Conservation (phyloP, 2,329 filamentous ascomycete genomes). For the Chaetoscypha palmicola region DNA sequence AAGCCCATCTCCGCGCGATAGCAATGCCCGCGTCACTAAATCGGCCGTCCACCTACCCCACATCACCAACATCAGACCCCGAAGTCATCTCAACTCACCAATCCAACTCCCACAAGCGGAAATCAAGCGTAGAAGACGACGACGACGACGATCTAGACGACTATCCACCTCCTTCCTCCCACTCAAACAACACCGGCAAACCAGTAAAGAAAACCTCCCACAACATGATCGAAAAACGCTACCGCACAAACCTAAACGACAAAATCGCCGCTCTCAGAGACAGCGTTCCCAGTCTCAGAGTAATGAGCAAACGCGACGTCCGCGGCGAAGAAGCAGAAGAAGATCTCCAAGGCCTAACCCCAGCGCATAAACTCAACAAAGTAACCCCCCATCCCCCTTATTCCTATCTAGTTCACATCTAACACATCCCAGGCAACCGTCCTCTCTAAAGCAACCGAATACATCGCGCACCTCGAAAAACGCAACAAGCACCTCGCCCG, state of each 20-base stretch:
- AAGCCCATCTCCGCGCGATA: constrained; percentile 47
- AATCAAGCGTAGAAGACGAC: constrained; percentile 25
- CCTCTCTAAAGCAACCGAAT: constrained; percentile 89
- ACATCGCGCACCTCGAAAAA: constrained; percentile 89
- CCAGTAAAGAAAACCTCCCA: constrained; percentile 71
- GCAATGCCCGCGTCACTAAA: constrained; percentile 47
- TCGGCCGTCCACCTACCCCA: constrained; percentile 37
- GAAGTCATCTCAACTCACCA: too few relatives aligned
- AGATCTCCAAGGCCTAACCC: constrained; percentile 51
- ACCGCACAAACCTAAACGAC: constrained; percentile 76
- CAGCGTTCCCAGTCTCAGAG: constrained; percentile 62
- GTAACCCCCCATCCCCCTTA: constrained; percentile 26
- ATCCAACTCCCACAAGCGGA: constrained; percentile 39
- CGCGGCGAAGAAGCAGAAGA: constrained; percentile 53
- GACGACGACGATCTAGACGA: constrained; percentile 34
- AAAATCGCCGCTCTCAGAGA: constrained; percentile 72
- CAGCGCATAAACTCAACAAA: constrained; percentile 65
- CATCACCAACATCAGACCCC: constrained; percentile 32
- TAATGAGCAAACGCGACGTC: constrained; percentile 38
- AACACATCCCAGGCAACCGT: constrained; percentile 37
- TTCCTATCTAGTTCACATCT: too few relatives aligned
- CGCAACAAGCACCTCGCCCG: constrained; percentile 74
- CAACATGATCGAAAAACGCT: constrained; percentile 81
- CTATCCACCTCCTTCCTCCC: constrained; percentile 39
- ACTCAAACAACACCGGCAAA: constrained; percentile 24